phyloP scores from a whole-genome alignment of 2,329 filamentous ascomycete species.

The Aulographum hederae region DNA sequence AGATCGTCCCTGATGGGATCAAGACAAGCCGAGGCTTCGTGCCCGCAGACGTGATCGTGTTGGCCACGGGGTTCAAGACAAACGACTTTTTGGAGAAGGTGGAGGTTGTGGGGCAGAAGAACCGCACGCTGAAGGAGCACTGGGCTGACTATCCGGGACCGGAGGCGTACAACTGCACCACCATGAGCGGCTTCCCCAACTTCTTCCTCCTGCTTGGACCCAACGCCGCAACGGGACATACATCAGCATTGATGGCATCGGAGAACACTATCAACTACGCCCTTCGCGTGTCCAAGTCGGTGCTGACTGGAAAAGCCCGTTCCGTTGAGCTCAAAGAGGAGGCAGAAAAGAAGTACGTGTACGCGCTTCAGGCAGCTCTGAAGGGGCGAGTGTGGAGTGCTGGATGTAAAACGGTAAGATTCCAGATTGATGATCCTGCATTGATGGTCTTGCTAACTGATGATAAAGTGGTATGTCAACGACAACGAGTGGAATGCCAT shows the following conservation, averaged over 20 bases:
- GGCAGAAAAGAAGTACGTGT: slow-evolving; percentile 27
- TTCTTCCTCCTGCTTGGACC: slow-evolving; percentile 47
- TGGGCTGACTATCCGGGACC: slow-evolving; percentile 41
- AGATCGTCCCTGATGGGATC: slow-evolving; percentile 24
- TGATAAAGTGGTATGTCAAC: no score
- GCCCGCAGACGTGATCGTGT: slow-evolving; percentile 39
- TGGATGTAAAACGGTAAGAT: no score
- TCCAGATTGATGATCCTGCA: no score
- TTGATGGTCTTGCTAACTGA: no score
- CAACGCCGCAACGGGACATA: slow-evolving; percentile 44
- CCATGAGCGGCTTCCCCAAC: slow-evolving; percentile 41
- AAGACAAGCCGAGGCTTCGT: slow-evolving; percentile 17
- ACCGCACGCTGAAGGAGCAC: slow-evolving; percentile 31
- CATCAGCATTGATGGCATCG: slow-evolving; percentile 37
- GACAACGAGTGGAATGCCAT: no score
- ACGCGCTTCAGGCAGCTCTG: slow-evolving; percentile 26
- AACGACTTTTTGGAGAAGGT: slow-evolving; percentile 36
- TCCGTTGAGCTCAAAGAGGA: slow-evolving; percentile 30
- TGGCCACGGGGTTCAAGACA: slow-evolving; percentile 43
- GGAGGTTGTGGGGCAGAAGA: slow-evolving; percentile 31
- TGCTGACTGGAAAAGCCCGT: slow-evolving; percentile 26
- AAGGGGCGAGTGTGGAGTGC: slow-evolving; percentile 30
- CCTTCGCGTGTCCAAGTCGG: slow-evolving; percentile 37
- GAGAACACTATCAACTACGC: slow-evolving; percentile 45
- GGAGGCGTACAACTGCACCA: slow-evolving; percentile 40